Conservation (phyloP, 2,329 filamentous ascomycete species). For the Penicillium sp. region DNA sequence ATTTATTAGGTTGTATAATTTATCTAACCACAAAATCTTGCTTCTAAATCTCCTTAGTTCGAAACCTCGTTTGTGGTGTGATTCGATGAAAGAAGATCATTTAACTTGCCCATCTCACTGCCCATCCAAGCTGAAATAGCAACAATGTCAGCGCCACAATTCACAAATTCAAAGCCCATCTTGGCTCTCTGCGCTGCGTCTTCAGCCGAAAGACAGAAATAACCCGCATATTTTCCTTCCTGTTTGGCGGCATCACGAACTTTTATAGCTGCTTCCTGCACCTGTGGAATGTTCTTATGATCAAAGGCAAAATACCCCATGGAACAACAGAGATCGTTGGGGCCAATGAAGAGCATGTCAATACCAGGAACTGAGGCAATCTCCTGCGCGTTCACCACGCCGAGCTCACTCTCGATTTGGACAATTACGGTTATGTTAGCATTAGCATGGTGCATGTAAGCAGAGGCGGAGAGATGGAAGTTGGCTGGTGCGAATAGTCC, state of each 20-base stretch:
- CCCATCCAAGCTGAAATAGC: background rate
- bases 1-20: no score
- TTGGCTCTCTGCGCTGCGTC: background rate
- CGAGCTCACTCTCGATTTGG: background rate
- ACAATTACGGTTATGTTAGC: background rate
- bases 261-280: background rate
- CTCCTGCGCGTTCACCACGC: background rate
- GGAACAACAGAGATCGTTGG: background rate
- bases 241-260: background rate
- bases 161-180: background rate
- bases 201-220: background rate
- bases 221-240: background rate
- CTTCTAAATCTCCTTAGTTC: no score
- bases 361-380: background rate
- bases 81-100: no score
- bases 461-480: background rate
- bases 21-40: no score
- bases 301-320: background rate
- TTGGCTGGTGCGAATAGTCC: background rate
- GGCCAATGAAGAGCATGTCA: background rate
- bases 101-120: background rate
- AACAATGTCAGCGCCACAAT: background rate
- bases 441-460: background rate
- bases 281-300: background rate
- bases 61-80: no score